Evolutionary conservation across 768 basidiomycete species (phyloP).

Genomic region (Trametes elegans): DNA sequence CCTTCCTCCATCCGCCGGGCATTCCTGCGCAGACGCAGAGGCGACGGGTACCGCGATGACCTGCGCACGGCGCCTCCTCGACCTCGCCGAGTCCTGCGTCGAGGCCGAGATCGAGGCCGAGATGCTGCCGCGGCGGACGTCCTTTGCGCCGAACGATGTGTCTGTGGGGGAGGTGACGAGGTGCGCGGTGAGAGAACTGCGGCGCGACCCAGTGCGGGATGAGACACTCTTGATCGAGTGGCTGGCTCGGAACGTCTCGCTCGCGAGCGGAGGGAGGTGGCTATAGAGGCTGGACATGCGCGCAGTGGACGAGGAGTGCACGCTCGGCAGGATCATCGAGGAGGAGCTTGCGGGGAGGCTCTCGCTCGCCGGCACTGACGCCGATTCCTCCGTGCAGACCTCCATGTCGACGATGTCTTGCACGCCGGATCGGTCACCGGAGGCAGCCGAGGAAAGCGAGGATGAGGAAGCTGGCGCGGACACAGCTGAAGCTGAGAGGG

Average conservation of each 20-base stretch:
- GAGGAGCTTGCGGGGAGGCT: slow-evolving; percentile 12
- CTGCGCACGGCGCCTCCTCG: slow-evolving; percentile 10
- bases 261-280: slow-evolving; percentile 24
- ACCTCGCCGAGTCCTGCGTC: slow-evolving; percentile 10
- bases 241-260: slow-evolving; percentile 25
- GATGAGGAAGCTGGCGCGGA: background rate
- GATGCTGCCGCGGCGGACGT: background rate
- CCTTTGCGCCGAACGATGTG: background rate
- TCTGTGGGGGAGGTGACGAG: background rate
- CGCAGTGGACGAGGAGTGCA: background rate
- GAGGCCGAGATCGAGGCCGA: slow-evolving; percentile 12
- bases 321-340: slow-evolving; percentile 11
- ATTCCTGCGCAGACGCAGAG: too few species aligned
- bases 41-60: slow-evolving; percentile 9
- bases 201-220: background rate
- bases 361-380: background rate
- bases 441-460: background rate
- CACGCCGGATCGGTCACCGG: background rate
- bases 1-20: background rate
- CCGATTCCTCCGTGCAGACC: background rate
- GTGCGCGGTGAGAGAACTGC: background rate
- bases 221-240: slow-evolving; percentile 22
- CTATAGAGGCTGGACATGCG: slow-evolving; percentile 1
- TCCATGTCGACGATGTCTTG: background rate
- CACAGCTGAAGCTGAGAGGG: background rate